Evolutionary conservation across 345 rosid genomes (phyloP), one percentile per base, ranked within the genome.

Genomic region (Pistacia vera): DNA sequence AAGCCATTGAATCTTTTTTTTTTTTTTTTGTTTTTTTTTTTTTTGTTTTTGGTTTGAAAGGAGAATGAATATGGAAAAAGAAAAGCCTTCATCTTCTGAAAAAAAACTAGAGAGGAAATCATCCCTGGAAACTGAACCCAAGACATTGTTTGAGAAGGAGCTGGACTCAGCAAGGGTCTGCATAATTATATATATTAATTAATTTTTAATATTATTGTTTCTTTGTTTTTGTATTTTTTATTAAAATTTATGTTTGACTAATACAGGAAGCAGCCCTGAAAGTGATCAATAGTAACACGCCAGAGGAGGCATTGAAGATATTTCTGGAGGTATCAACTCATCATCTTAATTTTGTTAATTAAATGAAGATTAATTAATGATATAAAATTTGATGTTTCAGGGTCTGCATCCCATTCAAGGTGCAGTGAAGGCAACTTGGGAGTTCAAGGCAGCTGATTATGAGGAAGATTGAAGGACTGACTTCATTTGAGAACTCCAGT

Each of bases 251-350:
- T 12, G 65, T 48, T 57, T 41, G 11, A 4, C 8, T 41, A n/a
- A 4, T 14, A 28, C 69, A 78, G 81, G 73, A 78, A 28, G 77
- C 73, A 46, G 77, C 81, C 11, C 67, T 72, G 33, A 36, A 66
- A 66, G 81, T 78, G 68, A 72, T 78, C 33, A 49, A 72, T 18
- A 58, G 30, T 22, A n/a, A 78, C 22, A 65, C 73, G n/a, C 28
- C 25, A 62, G 77, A 66, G 57, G 68, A 78, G 30, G 81, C 77
- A 30, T 20, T 66, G 30, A 72, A 72, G 77, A 78, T 72, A 66
- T 72, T 78, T 72, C 62, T 72, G 60, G 44, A 72, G 81, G 76
- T 72, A 64, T 48, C 9, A 3, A 20, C 6, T 63, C 11, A 9
- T 33, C 9, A 30, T 41, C 41, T 41, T 41, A 41, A 5, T 41